Percentiles rank a stretch among this genome's conserved stretches.
These are phyloP conservation scores for Fusarium drepaniforme DNA, from an alignment of 2,329 filamentous ascomycete genomes.

Conservation along the genomic window DNA sequence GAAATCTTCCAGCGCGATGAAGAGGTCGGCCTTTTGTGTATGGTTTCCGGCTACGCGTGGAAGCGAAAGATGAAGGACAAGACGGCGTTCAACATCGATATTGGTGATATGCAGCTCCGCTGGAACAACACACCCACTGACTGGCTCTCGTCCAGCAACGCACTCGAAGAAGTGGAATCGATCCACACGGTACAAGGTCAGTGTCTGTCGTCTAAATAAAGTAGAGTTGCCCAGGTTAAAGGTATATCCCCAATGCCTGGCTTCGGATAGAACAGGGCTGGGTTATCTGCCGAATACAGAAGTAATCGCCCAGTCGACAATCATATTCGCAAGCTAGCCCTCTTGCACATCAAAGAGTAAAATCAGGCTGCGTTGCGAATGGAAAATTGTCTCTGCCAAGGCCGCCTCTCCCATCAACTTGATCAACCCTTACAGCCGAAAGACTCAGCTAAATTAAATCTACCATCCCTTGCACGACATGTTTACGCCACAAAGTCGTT, in stretches of 20 bases:
- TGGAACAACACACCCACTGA: not conserved
- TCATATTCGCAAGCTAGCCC: not conserved
- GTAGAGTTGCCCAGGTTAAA: not conserved
- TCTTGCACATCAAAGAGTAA: not conserved
- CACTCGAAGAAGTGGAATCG: not conserved
- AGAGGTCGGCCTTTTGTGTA: not conserved
- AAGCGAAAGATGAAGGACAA: not conserved
- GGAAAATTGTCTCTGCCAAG: not conserved
- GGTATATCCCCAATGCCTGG: not conserved
- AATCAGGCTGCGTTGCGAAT: not conserved
- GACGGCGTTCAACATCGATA: not conserved
- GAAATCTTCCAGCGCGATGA: conserved; percentile 15
- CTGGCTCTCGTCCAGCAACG: not conserved
- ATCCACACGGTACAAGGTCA: not conserved
- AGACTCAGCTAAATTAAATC: not conserved
- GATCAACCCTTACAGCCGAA: not conserved
- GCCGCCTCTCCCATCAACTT: not conserved
- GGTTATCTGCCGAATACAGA: not conserved
- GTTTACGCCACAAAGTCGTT: not conserved
- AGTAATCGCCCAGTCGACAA: not conserved
- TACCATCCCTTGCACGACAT: not conserved
- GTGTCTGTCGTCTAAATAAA: not conserved
- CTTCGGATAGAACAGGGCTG: not conserved
- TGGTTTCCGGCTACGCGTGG: not conserved
- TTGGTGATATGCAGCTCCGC: not conserved